Evolutionary conservation across 768 basidiomycete species (phyloP).

Genomic region (Daedaleopsis sinensis): DNA sequence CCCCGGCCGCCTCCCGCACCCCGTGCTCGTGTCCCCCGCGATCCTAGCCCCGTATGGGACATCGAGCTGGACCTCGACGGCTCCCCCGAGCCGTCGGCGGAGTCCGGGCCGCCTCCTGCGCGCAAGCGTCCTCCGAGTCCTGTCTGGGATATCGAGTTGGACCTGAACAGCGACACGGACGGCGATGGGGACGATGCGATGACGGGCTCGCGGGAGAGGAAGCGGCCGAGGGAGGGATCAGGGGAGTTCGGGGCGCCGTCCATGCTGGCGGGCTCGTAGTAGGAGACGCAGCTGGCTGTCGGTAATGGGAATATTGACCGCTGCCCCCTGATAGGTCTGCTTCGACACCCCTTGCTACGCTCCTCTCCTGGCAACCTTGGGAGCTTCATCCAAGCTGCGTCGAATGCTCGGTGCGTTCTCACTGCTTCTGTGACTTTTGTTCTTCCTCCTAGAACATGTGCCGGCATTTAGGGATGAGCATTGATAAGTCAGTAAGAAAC

Average conservation of each 20-base stretch:
- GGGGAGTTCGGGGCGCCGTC: conserved; percentile 18
- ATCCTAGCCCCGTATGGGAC: conserved; percentile 71
- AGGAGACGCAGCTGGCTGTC: background rate
- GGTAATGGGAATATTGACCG: too few species aligned
- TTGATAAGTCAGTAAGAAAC: too few species aligned
- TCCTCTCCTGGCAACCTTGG: too few species aligned
- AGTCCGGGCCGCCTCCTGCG: conserved; percentile 14
- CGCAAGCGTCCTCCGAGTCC: conserved; percentile 31
- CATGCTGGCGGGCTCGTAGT: conserved; percentile 11
- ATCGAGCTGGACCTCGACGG: conserved; percentile 61
- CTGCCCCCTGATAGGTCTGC: too few species aligned
- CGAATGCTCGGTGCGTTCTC: too few species aligned
- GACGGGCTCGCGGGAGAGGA: background rate
- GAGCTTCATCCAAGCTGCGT: too few species aligned
- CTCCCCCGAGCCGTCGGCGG: conserved; percentile 24
- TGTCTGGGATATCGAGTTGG: conserved; percentile 50
- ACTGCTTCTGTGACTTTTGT: too few species aligned
- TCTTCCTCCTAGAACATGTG: too few species aligned
- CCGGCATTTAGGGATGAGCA: too few species aligned
- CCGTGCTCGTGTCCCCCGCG: conserved; percentile 33
- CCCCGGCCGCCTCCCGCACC: conserved; percentile 9
- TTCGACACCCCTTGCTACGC: too few species aligned
- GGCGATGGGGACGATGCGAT: background rate
- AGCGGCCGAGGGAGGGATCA: conserved; percentile 18
- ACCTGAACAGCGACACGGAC: conserved; percentile 33